Evolutionary conservation across 2,329 filamentous ascomycete genomes (phyloP).

Genomic region (Exophiala mesophila): DNA sequence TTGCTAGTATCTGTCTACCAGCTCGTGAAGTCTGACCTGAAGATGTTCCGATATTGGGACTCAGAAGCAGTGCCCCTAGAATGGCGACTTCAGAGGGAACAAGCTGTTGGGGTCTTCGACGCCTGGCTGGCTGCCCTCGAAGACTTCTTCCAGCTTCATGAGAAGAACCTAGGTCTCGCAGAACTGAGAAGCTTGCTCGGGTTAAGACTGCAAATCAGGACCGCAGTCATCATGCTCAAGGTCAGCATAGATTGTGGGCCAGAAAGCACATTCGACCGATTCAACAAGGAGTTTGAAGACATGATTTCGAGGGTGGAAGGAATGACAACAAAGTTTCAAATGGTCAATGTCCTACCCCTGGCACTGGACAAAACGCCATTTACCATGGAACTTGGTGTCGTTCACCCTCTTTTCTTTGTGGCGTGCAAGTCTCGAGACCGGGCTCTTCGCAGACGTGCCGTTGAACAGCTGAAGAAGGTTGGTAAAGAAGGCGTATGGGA

Average conservation of each 20-base stretch:
- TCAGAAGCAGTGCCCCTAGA: conserved; percentile 19
- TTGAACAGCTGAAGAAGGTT: conserved; percentile 29
- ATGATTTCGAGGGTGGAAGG: conserved; percentile 26
- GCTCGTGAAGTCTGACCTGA: conserved; percentile 26
- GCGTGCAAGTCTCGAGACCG: conserved; percentile 30
- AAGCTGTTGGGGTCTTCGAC: conserved; percentile 25
- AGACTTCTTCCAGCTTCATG: conserved; percentile 19
- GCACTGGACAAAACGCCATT: conserved; percentile 24
- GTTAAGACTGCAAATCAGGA: conserved; percentile 25
- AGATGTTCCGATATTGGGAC: conserved; percentile 27
- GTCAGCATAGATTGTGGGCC: conserved; percentile 25
- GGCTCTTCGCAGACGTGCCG: conserved; percentile 27
- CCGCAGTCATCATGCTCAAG: conserved; percentile 27
- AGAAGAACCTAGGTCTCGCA: conserved; percentile 6
- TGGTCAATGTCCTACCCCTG: conserved; percentile 20
- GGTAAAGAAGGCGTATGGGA: conserved; percentile 36
- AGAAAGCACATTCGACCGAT: conserved; percentile 25
- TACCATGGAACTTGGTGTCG: conserved; percentile 31
- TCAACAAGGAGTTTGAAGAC: conserved; percentile 25
- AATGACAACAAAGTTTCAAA: conserved; percentile 20
- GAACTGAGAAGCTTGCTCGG: conserved; percentile 27
- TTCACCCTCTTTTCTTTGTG: conserved; percentile 32
- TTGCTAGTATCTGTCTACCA: conserved; percentile 28
- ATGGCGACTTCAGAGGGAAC: conserved; percentile 19
- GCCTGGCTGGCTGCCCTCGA: conserved; percentile 25